Percentiles rank a stretch among this genome's conserved stretches.
phyloP scores from a whole-genome alignment of 176 grass and related monocot species.

The Rhynchospora pubera region DNA sequence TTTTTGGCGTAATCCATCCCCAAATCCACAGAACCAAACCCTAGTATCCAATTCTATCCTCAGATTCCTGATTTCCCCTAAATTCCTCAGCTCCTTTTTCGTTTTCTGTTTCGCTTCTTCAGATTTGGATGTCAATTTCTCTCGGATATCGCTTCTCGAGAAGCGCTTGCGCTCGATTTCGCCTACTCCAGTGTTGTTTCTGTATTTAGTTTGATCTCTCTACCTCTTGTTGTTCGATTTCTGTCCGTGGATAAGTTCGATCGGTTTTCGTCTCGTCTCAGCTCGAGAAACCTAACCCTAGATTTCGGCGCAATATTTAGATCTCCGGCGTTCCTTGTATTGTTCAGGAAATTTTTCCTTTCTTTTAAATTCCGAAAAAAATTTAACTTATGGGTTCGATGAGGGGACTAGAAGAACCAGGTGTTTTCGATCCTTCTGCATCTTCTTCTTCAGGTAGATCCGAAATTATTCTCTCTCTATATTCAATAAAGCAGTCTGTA shows the following conservation, averaged over 20 bases:
- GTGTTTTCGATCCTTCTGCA: constrained; percentile 4
- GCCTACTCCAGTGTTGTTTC: not conserved
- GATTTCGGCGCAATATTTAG: not conserved
- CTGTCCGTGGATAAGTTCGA: not conserved
- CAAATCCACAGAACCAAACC: not conserved
- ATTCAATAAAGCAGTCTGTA: not conserved
- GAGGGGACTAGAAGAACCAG: constrained; percentile 18
- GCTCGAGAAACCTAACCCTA: constrained; percentile 21
- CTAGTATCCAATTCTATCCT: not conserved
- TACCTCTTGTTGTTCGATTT: constrained; percentile 4
- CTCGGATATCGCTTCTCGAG: not conserved
- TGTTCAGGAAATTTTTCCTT: not conserved
- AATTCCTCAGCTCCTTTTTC: not conserved
- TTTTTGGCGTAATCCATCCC: constrained; percentile 3
- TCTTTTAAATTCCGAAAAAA: not conserved
- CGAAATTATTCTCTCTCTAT: not conserved
- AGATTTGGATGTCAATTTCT: constrained; percentile 13
- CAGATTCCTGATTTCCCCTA: not conserved
- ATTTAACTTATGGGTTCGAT: constrained; percentile 17
- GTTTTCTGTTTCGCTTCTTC: constrained; percentile 1
- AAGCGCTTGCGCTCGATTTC: not conserved
- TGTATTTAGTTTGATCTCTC: constrained; percentile 5
- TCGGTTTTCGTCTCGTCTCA: not conserved
- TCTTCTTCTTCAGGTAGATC: constrained; percentile 28
- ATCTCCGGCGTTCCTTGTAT: not conserved